Evolutionary conservation across 768 basidiomycete species (phyloP), one percentile per base, ranked within the genome.

Genomic region (Kwoniella botswanensis): DNA sequence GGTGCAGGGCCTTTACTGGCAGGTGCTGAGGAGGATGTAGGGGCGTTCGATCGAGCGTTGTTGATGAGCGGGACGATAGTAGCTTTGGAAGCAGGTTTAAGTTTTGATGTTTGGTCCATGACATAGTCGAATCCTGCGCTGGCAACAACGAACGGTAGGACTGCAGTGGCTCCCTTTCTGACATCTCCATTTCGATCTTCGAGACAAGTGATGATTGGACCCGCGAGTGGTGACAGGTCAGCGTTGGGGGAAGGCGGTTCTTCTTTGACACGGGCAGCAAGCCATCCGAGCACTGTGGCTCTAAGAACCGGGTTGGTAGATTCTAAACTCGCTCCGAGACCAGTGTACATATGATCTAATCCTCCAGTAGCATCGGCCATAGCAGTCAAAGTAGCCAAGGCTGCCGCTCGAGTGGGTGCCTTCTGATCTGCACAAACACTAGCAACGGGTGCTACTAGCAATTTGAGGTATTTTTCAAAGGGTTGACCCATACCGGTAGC

Each of bases 401-500:
- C 97, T 44, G 92, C 90, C 5, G 88, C 84, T 61, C 97, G 90
- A 58, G 93, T 91, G 21, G 89, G 90, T 9, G 92, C 90, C 83
- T 98, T 98, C 82, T 96, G 93, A 81, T 99, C 97, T 4, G 96
- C 88, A 11, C 98, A 88, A 11, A 93, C 94, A 6, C 90, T 90
- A 4, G 90, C 89, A 22, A 98, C 86, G 0, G 94, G 90, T 0
- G 89, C 83, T 10, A 89, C 88, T 76, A 94, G 91, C 67, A 93
- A 86, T 42, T 91, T 90, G 2, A 88, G 87, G 77, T 96, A 88
- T 82, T 93, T 96, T 78, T 98, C 96, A 79, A 99, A 98, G 2
- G 93, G 89, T 80, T 91, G 93, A 53, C 94, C 94, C 93, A 99
- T 98, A 2, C 94, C 95, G 2, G 87, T 89, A 7, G 97, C 94